Percentiles rank a stretch among this genome's conserved stretches.
Evolutionary conservation across 2,329 filamentous ascomycete genomes (phyloP).

Genomic region (Aspergillus sp.): DNA sequence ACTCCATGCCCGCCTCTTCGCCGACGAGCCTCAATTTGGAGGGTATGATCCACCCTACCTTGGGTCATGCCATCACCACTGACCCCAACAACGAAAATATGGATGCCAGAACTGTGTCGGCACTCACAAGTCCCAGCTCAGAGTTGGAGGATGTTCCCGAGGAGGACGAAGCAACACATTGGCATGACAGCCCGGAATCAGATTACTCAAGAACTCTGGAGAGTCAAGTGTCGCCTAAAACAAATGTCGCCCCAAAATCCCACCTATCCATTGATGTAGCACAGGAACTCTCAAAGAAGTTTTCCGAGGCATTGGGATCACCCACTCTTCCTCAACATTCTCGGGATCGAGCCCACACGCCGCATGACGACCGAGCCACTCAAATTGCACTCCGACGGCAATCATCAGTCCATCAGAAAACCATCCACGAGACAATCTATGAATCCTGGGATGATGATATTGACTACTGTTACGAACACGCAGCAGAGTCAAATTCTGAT

Average conservation of each 20-base stretch:
- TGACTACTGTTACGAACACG: conserved; percentile 62
- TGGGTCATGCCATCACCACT: conserved; percentile 43
- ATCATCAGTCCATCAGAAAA: conserved; percentile 18
- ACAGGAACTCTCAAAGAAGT: conserved; percentile 37
- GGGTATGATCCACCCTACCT: conserved; percentile 30
- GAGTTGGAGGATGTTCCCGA: conserved; percentile 48
- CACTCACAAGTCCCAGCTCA: conserved; percentile 40
- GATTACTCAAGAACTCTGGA: conserved; percentile 20
- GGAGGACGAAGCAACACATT: conserved; percentile 41
- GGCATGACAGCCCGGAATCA: conserved; percentile 31
- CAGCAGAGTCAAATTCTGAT: conserved; percentile 60
- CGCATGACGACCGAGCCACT: conserved; percentile 15
- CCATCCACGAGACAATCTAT: conserved; percentile 30
- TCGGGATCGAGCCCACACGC: conserved; percentile 15
- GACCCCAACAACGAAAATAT: conserved; percentile 40
- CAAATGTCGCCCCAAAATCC: conserved; percentile 21
- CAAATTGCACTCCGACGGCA: conserved; percentile 14
- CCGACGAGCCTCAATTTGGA: conserved; percentile 25
- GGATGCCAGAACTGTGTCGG: conserved; percentile 39
- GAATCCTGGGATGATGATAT: conserved; percentile 62
- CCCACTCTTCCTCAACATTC: conserved; percentile 35
- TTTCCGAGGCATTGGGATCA: conserved; percentile 48
- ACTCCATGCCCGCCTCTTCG: conserved; percentile 10
- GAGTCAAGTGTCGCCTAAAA: conserved; percentile 14
- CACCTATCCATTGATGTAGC: conserved; percentile 33